These are phyloP conservation scores for Colletotrichum somersetense DNA, from an alignment of 2,329 filamentous ascomycete genomes.

Conservation along the genomic window DNA sequence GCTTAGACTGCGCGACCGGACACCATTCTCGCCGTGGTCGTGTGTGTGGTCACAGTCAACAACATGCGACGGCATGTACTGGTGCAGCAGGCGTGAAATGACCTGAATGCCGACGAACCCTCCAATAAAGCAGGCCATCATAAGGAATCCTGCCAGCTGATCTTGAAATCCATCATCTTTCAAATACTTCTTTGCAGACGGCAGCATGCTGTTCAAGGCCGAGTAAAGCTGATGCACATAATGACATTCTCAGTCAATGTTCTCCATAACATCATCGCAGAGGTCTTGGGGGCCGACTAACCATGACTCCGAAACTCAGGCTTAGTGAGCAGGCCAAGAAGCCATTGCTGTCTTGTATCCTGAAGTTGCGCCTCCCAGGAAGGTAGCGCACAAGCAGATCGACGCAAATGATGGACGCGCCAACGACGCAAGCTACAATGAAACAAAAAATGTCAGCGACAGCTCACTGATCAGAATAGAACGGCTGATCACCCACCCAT, in stretches of 20 bases:
- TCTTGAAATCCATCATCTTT: slow-evolving; percentile 75
- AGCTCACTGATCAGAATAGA: slow-evolving; percentile 19
- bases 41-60: slow-evolving; percentile 85
- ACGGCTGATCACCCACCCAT: slow-evolving; percentile 62
- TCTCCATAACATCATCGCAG: neutral
- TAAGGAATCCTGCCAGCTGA: slow-evolving; percentile 74
- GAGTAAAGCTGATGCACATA: slow-evolving; percentile 79
- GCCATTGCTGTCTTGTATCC: slow-evolving; percentile 87
- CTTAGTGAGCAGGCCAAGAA: slow-evolving; percentile 92
- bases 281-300: slow-evolving; percentile 56
- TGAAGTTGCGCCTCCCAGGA: slow-evolving; percentile 81
- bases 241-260: slow-evolving; percentile 21
- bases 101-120: slow-evolving; percentile 83
- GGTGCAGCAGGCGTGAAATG: slow-evolving; percentile 79
- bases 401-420: slow-evolving; percentile 87
- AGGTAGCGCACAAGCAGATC: slow-evolving; percentile 82
- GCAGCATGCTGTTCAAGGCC: slow-evolving; percentile 91
- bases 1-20: slow-evolving; percentile 43
- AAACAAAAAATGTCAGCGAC: slow-evolving; percentile 38
- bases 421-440: slow-evolving; percentile 73
- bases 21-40: slow-evolving; percentile 62
- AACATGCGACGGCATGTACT: slow-evolving; percentile 81
- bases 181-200: slow-evolving; percentile 85
- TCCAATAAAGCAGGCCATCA: slow-evolving; percentile 77
- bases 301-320: slow-evolving; percentile 96